Evolutionary conservation across 495 filamentous ascomycete species (phyloP), one percentile per base, ranked within the genome.

Genomic region (Emericellopsis terricola): DNA sequence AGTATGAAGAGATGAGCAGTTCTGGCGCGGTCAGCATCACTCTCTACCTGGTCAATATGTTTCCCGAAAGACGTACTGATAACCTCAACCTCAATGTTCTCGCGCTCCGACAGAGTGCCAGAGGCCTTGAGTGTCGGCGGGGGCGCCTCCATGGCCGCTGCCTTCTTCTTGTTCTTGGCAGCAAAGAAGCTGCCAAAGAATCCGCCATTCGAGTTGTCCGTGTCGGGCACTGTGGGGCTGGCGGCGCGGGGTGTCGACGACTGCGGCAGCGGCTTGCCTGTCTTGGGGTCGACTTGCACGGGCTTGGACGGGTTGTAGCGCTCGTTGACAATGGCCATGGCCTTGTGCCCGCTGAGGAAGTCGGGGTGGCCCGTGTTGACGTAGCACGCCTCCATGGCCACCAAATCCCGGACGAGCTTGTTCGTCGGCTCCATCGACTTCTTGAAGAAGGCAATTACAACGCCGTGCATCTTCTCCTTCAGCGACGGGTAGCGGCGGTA

Each of bases 81-180:
- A 34, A 96, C 84, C 60, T 99, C 91, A 19, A 99, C 91, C 49
- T 99, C 91, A 36, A 91, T 76, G 18, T 68, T 67, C 52, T 99
- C 91, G 36, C 89, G 76, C 61, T 99, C 91, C 15, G 77, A 86
- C 37, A 99, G 60, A 16, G 71, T 85, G 13, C 91, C 86, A 8
- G 81, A 89, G 19, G 89, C 91, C 60, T 94, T 99, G 38, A 99
- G 69, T 27, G 70, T 81, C 29, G 91, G 73, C 41, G 89, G 89
- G 19, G 91, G 91, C 24, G 91, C 62, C 46, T 96, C 91, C 91
- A 96, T 96, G 37, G 87, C 84, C 15, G 91, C 91, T 69, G 93
- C 85, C 76, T 93, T 96, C 76, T 96, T 99, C 72, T 96, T 99
- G 55, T 94, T 96, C 69, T 94, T 96, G 36, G 76, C 79, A 4